Base-by-base conservation (phyloP, 495 filamentous ascomycete genomes). In the Annulohypoxylon nitens region DNA sequence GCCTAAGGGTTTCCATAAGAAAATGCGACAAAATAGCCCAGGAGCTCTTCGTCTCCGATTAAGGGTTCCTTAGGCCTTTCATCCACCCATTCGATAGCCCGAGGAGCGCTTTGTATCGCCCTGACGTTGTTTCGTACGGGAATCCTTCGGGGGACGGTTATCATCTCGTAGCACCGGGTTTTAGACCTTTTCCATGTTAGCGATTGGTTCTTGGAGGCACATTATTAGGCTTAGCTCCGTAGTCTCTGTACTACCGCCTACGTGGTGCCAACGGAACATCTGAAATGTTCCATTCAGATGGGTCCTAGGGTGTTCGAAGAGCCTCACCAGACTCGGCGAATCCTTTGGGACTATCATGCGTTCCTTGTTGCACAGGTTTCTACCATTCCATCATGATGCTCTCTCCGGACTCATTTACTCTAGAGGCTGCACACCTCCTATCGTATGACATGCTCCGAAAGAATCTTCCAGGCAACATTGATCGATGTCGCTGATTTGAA, bases 211-310 rank as follows among this genome's bases (percentile, higher is more conserved):
- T 37, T 18, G 14, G 26, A 16, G 25, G 33, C 11, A 26, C 57
- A 61, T 48, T 60, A 63, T 55, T 71, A 53, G 68, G 72, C 64
- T 68, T 68, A 68, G 72, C 16, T 64, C 51, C 26, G 58, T 70
- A 58, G 54, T n/a, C 60, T 39, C 11, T 51, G 63, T 68, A 37
- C 18, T 59, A 75, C 72, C 64, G 18, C 48, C 67, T 75, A 71
- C 72, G 67, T 75, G 72, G 72, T 75, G 72, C 72, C 72, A 75
- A 71, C 67, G 59, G 67, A 58, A 54, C 64, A 51, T 68, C 63
- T 57, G 57, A 55, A 64, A 23, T 61, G 72, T 71, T 53, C 72
- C 72, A 71, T 75, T 20, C 64, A 61, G 59, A 67, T 71, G 67
- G 72, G 67, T 64, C 67, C 14, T 54, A n/a, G 25, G 67, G 48